phyloP scores from a whole-genome alignment of 2,329 filamentous ascomycete genomes.

The Chaetothyriales sp. region DNA sequence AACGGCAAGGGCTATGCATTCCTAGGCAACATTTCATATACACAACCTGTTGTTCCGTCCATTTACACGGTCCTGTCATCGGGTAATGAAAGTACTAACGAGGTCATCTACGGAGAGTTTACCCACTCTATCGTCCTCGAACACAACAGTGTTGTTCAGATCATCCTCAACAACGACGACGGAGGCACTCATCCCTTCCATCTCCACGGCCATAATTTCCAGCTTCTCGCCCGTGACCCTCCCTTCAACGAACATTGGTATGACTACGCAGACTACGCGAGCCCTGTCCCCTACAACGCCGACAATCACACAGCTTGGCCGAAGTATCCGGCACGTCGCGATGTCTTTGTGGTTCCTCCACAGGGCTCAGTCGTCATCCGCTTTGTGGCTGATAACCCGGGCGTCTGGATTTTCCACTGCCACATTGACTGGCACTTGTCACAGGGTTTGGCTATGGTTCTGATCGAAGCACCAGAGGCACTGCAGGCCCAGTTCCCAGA shows the following conservation, averaged over 20 bases:
- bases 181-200: slow-evolving; percentile 33
- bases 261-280: slow-evolving; percentile 26
- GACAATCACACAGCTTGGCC: slow-evolving; percentile 25
- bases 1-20: slow-evolving; percentile 47
- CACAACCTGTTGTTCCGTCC: slow-evolving; percentile 16
- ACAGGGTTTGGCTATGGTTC: slow-evolving; percentile 42
- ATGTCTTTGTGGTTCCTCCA: slow-evolving; percentile 50
- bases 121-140: slow-evolving; percentile 37
- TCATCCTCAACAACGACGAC: slow-evolving; percentile 31
- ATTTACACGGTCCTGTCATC: slow-evolving; percentile 19
- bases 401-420: slow-evolving; percentile 60
- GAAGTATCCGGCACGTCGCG: slow-evolving; percentile 47
- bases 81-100: slow-evolving; percentile 34
- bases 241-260: slow-evolving; percentile 43
- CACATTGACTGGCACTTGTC: slow-evolving; percentile 65
- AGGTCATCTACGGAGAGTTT: slow-evolving; percentile 48
- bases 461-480: slow-evolving; percentile 36
- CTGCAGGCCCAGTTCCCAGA: slow-evolving; percentile 36
- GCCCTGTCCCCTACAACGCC: slow-evolving; percentile 19
- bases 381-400: slow-evolving; percentile 29
- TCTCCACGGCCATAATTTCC: slow-evolving; percentile 48
- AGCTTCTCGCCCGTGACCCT: slow-evolving; percentile 45
- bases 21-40: slow-evolving; percentile 24
- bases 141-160: slow-evolving; percentile 28
- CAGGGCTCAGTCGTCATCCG: slow-evolving; percentile 50